Evolutionary conservation across 805 yeast genomes (phyloP).

Genomic region (Yarrowia deformans): DNA sequence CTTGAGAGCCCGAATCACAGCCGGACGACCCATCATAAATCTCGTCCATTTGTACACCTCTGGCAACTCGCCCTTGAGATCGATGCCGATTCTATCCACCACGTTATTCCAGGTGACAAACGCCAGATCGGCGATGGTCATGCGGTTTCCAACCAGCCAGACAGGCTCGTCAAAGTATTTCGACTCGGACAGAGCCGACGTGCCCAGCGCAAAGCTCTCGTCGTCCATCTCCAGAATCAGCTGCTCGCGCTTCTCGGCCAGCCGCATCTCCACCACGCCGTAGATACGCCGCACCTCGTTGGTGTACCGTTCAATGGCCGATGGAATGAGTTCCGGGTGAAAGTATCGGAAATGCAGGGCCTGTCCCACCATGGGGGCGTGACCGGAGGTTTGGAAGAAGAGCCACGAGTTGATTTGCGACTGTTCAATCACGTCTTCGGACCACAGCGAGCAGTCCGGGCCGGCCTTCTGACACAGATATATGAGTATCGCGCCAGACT

Average conservation of each 20-base stretch:
- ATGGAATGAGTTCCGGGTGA: conserved; percentile 82
- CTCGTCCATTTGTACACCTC: conserved; percentile 97
- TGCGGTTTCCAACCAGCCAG: conserved; percentile 89
- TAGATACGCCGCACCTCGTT: conserved; percentile 51
- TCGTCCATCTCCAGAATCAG: conserved; percentile 82
- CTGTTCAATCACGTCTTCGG: conserved; percentile 78
- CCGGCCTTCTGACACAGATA: conserved; percentile 72
- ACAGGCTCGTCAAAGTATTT: conserved; percentile 91
- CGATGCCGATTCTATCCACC: conserved; percentile 89
- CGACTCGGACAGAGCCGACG: conserved; percentile 83
- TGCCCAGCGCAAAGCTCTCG: conserved; percentile 85
- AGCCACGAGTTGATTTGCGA: conserved; percentile 87
- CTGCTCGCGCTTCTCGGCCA: conserved; percentile 91
- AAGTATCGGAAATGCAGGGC: conserved; percentile 93
- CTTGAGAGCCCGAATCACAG: conserved; percentile 80
- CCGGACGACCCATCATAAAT: conserved; percentile 93
- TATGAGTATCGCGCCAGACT: conserved; percentile 88
- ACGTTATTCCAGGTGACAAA: conserved; percentile 98
- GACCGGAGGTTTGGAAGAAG: conserved; percentile 95
- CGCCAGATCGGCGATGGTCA: conserved; percentile 84
- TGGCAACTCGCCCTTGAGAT: conserved; percentile 78
- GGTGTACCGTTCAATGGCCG: conserved; percentile 79
- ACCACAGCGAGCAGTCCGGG: conserved; percentile 79
- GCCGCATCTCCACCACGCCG: conserved; percentile 82
- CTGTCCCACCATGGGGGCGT: conserved; percentile 98